Evolutionary conservation across 192 early-diverging fungal species (phyloP), one percentile per base, ranked within the genome.

Genomic region (Funneliformis mosseae): DNA sequence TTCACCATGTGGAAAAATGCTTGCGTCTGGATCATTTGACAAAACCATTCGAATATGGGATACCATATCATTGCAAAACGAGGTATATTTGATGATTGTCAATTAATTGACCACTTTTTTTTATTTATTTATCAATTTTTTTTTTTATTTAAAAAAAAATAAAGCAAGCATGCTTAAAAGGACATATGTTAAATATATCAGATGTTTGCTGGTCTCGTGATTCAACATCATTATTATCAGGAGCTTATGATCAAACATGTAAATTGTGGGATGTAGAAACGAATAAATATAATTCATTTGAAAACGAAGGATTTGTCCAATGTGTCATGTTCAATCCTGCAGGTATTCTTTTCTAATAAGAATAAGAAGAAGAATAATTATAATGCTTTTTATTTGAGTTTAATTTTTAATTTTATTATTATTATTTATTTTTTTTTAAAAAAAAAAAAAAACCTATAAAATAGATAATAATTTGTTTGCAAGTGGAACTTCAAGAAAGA

Each of bases 21-120:
- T 98, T 7, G 95, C 93, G 5, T 95, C 96, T 8, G 97, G 96
- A 7, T 97, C 95, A 11, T 97, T 98, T 88, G 97, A 98, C 87
- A 94, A 95, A 84, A 94, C 95, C 9, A 91, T 98, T 45, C 88
- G 95, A 69, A 89, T 98, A 45, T 98, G 96, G 96, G 96, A 97
- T 81, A 85, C 89, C 3, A 81, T 85, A 21, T 82, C 88, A 8
- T 85, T 84, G 2, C 89, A 90, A 68, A 95, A 94, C 81, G 93
- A 94, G 87, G 90, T 93, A n/a, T n/a, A n/a, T n/a, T n/a, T n/a
- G n/a, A n/a, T n/a, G n/a, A n/a, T n/a, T n/a, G n/a, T n/a, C n/a
- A n/a, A n/a, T n/a, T n/a, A n/a, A n/a, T n/a, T n/a, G n/a, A n/a
- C n/a, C n/a, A n/a, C n/a, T n/a, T n/a, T n/a, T n/a, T n/a, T n/a